Conservation (phyloP, 257 asterid species). For the Anisodus acutangulus region DNA sequence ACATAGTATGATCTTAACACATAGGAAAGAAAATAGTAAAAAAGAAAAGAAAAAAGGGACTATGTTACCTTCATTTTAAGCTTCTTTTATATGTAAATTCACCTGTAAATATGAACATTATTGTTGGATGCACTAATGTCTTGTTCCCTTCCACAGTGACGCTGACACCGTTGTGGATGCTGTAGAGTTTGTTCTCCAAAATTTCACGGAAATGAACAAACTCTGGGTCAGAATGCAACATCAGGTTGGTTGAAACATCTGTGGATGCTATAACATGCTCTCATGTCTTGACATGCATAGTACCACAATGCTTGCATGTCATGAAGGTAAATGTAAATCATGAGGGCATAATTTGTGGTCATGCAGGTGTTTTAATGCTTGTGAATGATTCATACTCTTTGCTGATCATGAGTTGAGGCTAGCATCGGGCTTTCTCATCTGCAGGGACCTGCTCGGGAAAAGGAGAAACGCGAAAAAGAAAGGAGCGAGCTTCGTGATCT, state of each 20-base stretch:
- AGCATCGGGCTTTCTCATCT: conserved; percentile 54
- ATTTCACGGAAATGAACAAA: conserved; percentile 99
- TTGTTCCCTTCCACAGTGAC: conserved; percentile 60
- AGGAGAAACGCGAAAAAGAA: conserved; percentile 94
- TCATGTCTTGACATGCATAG: conserved; percentile 44
- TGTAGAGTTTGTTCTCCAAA: conserved; percentile 96
- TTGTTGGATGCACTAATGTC: conserved; percentile 32
- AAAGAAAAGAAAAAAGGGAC: neutral
- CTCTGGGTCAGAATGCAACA: conserved; percentile 99
- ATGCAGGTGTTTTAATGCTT: conserved; percentile 45
- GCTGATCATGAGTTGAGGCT: conserved; percentile 52
- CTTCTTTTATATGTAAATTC: conserved; percentile 17
- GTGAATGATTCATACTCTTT: conserved; percentile 46
- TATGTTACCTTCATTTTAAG: conserved; percentile 19
- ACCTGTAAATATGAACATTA: neutral
- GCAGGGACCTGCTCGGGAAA: conserved; percentile 97
- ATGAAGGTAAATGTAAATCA: conserved; percentile 45
- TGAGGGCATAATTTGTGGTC: conserved; percentile 49
- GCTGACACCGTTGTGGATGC: conserved; percentile 90
- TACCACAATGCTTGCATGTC: conserved; percentile 42
- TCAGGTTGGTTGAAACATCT: conserved; percentile 72
- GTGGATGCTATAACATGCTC: conserved; percentile 43
- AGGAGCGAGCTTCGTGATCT: conserved; percentile 99
- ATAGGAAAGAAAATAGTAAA: neutral
- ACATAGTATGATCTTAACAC: neutral